Evolutionary conservation across 192 early-diverging fungal species (phyloP).

Genomic region (Entomortierella parvispora): DNA sequence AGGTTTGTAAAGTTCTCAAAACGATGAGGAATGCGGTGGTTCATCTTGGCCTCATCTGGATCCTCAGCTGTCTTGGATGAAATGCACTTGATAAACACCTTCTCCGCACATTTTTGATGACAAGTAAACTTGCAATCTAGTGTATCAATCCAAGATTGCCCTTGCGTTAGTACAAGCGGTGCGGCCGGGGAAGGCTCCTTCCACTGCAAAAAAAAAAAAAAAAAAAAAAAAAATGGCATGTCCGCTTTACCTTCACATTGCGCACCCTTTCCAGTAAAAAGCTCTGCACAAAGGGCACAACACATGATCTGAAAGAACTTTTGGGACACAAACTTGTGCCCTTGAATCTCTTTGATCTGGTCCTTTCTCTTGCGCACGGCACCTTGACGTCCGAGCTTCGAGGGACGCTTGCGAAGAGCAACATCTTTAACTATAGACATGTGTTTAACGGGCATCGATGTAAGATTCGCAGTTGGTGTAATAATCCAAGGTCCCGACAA

Average conservation of each 20-base stretch:
- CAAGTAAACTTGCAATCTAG: slow-evolving; percentile 94
- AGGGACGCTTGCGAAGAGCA: slow-evolving; percentile 60
- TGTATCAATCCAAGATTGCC: background rate
- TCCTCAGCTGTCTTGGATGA: slow-evolving; percentile 68
- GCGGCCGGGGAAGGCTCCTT: too few species aligned
- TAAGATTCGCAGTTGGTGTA: background rate
- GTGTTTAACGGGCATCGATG: background rate
- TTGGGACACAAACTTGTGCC: slow-evolving; percentile 93
- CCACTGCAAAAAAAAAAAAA: too few species aligned
- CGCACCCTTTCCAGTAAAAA: slow-evolving; percentile 89
- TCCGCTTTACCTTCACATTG: slow-evolving; percentile 94
- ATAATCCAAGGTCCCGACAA: background rate
- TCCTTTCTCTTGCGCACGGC: slow-evolving; percentile 85
- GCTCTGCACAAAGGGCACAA: slow-evolving; percentile 95
- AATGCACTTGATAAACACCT: slow-evolving; percentile 92
- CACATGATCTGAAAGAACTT: slow-evolving; percentile 98
- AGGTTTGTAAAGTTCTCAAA: slow-evolving; percentile 87
- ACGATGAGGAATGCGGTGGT: slow-evolving; percentile 97
- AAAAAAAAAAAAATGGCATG: too few species aligned
- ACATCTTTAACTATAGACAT: slow-evolving; percentile 58
- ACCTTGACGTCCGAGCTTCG: slow-evolving; percentile 75
- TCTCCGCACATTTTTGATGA: slow-evolving; percentile 88
- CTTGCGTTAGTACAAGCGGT: too few species aligned
- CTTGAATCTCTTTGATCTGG: slow-evolving; percentile 86
- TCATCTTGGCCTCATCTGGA: slow-evolving; percentile 74